These are phyloP conservation scores for Puccinia triticina DNA, from an alignment of 1,284 basidiomycete species.

Conservation along the genomic window DNA sequence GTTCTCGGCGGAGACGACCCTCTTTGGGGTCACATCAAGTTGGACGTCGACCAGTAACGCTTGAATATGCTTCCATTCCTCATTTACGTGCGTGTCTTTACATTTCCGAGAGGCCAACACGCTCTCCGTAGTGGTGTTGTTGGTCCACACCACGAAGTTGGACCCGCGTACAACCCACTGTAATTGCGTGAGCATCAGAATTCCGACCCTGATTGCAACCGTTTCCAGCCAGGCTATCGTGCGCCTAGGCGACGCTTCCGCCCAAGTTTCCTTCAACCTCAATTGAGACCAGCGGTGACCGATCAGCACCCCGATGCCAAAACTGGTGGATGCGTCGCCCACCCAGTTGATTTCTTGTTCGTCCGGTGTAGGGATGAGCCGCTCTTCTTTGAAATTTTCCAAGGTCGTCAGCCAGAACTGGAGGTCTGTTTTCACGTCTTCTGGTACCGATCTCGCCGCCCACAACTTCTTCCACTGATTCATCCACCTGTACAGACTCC, in stretches of 20 bases:
- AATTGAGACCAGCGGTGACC: neutral
- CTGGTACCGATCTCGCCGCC: neutral
- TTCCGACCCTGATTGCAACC: neutral
- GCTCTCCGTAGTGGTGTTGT: neutral
- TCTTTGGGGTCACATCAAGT: neutral
- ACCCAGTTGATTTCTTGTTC: neutral
- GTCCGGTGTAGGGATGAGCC: neutral
- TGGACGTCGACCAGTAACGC: neutral
- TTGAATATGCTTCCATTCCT: conserved; percentile 1
- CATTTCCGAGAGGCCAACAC: neutral
- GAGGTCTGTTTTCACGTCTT: neutral
- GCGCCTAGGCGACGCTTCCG: neutral
- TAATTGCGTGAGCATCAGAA: neutral
- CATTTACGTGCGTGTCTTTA: neutral
- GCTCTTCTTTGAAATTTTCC: neutral
- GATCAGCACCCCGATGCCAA: neutral
- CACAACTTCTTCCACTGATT: neutral
- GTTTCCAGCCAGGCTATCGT: neutral
- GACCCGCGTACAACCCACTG: neutral
- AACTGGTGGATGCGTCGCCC: neutral
- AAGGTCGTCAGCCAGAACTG: neutral
- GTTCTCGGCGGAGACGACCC: neutral
- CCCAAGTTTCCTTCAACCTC: neutral
- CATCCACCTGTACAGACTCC: neutral
- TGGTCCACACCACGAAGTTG: neutral